A percentile compares a stretch with the other conserved stretches of the same genome.
Conservation (phyloP, 2,329 filamentous ascomycete genomes). For the Neopestalotiopsis sp. region DNA sequence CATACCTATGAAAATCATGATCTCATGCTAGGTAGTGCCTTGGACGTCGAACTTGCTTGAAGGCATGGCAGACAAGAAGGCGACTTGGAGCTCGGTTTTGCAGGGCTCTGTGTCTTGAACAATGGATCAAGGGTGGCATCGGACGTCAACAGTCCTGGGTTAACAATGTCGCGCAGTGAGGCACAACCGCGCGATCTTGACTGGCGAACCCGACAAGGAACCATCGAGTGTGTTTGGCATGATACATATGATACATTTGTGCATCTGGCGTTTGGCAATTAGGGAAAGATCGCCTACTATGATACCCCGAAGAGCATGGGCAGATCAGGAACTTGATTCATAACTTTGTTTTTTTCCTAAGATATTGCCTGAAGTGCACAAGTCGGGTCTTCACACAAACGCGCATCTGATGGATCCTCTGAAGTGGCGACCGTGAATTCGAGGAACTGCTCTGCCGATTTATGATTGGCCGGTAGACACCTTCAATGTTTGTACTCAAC, state of each 20-base stretch:
- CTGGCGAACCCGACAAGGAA: not conserved
- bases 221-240: not conserved
- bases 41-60: constrained; percentile 1
- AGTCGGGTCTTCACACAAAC: no score
- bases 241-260: not conserved
- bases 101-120: not conserved
- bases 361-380: no score
- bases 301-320: not conserved
- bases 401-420: no score
- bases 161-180: not conserved
- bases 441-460: no score
- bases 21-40: not conserved
- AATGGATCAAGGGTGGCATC: not conserved
- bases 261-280: not conserved
- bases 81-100: not conserved
- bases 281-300: not conserved
- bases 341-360: not conserved
- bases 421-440: no score
- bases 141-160: not conserved
- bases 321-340: not conserved
- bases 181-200: not conserved
- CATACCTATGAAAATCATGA: not conserved
- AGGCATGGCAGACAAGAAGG: not conserved
- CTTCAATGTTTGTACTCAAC: no score
- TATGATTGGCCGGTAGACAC: no score